These are phyloP conservation scores for Suhomyces panamericanus DNA, from an alignment of 1,139 yeast species.

Conservation along the genomic window DNA sequence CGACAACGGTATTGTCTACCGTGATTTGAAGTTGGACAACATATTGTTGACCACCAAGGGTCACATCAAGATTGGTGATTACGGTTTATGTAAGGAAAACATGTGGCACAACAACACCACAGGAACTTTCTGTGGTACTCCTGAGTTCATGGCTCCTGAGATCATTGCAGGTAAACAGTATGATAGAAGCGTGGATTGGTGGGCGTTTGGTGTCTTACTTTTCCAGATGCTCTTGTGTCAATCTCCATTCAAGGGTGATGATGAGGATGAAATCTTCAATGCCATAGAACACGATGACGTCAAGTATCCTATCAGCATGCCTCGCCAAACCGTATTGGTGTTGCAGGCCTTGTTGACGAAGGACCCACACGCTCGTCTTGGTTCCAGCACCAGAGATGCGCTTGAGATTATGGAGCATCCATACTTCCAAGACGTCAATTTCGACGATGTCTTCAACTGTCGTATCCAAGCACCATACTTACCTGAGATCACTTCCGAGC, in stretches of 20 bases:
- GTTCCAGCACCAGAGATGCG: conserved; percentile 87
- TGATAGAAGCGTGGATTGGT: conserved; percentile 96
- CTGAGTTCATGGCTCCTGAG: conserved; percentile 99
- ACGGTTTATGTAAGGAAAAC: conserved; percentile 93
- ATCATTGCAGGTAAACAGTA: conserved; percentile 89
- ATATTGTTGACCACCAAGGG: conserved; percentile 86
- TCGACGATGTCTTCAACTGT: conserved; percentile 77
- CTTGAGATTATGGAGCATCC: conserved; percentile 93
- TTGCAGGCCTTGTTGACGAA: conserved; percentile 87
- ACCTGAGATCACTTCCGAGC: conserved; percentile 80
- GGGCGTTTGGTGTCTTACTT: conserved; percentile 97
- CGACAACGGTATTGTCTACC: conserved; percentile 92
- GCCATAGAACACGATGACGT: conserved; percentile 98
- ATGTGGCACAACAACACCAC: conserved; percentile 94
- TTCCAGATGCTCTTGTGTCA: conserved; percentile 96
- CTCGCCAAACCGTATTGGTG: conserved; percentile 92
- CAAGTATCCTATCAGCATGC: conserved; percentile 96
- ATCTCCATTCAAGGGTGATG: conserved; percentile 97
- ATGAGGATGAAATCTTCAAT: conserved; percentile 96
- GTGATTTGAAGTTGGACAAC: conserved; percentile 92
- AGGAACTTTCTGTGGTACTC: conserved; percentile 97
- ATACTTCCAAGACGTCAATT: conserved; percentile 84
- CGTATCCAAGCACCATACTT: conserved; percentile 82
- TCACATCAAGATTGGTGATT: conserved; percentile 96
- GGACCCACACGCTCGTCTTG: conserved; percentile 81